Evolutionary conservation across 2,329 filamentous ascomycete genomes (phyloP).

Genomic region (Pestalotiopsis sp.): DNA sequence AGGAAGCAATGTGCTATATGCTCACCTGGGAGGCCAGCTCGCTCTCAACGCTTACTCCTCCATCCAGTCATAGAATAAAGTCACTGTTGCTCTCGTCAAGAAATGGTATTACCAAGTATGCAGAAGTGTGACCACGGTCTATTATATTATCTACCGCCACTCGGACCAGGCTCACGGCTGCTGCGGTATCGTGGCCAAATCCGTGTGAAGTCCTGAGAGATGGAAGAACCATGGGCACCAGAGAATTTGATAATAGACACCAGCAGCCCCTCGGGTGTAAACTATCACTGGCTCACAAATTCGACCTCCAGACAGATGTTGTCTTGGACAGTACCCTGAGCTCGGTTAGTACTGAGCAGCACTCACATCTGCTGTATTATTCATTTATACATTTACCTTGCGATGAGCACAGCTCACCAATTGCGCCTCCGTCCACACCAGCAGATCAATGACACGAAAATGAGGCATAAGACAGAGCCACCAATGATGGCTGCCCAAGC

Average conservation of each 20-base stretch:
- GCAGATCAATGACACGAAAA: background rate
- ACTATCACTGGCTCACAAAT: too few species aligned
- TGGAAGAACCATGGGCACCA: too few species aligned
- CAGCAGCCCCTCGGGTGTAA: too few species aligned
- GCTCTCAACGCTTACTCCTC: slow-evolving; percentile 67
- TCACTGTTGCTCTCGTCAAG: background rate
- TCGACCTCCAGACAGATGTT: too few species aligned
- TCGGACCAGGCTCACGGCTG: too few species aligned
- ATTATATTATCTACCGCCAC: too few species aligned
- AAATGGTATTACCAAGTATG: too few species aligned
- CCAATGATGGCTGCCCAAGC: background rate
- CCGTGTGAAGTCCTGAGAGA: too few species aligned
- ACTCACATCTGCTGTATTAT: background rate
- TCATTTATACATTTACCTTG: too few species aligned
- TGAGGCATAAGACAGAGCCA: background rate
- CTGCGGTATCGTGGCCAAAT: too few species aligned
- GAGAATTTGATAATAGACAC: too few species aligned
- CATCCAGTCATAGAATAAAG: slow-evolving; percentile 27
- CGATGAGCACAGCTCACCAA: background rate
- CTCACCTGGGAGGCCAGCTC: slow-evolving; percentile 69
- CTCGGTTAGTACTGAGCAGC: background rate
- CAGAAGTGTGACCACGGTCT: too few species aligned
- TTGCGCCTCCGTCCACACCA: slow-evolving; percentile 5
- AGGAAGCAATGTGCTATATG: slow-evolving; percentile 68
- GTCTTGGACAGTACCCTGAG: background rate